Evolutionary conservation across 208 protist species (phyloP).

Genomic region (Leishmania tropica): DNA sequence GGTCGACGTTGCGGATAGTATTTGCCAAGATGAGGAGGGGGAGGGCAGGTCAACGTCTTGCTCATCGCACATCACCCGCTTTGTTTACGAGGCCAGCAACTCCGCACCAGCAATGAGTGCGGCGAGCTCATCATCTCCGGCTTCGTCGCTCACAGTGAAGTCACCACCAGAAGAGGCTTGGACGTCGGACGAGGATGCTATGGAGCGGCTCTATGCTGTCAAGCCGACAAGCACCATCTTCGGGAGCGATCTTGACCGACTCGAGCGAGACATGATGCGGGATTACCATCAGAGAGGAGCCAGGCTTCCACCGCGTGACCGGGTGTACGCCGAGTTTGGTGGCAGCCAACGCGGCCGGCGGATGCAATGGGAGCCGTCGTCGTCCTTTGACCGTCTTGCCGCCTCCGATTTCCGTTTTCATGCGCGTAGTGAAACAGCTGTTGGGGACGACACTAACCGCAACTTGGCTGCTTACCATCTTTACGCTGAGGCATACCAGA

Average conservation of each 20-base stretch:
- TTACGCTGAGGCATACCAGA: constrained; percentile 60
- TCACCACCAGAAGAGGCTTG: constrained; percentile 23
- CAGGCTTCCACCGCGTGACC: constrained; percentile 50
- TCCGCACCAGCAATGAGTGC: constrained; percentile 1
- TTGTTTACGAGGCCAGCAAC: neutral
- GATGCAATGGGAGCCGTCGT: constrained; percentile 61
- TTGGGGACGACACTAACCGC: constrained; percentile 37
- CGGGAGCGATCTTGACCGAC: constrained; percentile 74
- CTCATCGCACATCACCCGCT: neutral
- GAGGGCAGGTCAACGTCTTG: neutral
- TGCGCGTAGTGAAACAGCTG: constrained; percentile 11
- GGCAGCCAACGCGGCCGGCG: constrained; percentile 33
- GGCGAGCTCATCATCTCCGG: constrained; percentile 24
- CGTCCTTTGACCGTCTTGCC: constrained; percentile 53
- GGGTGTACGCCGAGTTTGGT: constrained; percentile 59
- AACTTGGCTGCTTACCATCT: constrained; percentile 59
- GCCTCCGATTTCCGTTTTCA: constrained; percentile 17
- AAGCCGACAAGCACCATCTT: constrained; percentile 65
- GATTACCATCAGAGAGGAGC: constrained; percentile 67
- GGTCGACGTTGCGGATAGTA: constrained; percentile 4
- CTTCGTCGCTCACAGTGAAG: constrained; percentile 10
- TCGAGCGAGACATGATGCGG: constrained; percentile 78
- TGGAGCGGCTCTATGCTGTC: constrained; percentile 51
- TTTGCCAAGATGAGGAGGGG: neutral
- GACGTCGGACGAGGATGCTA: constrained; percentile 34